phyloP scores from a whole-genome alignment of 345 rosid genomes.

The Linum trigynum region DNA sequence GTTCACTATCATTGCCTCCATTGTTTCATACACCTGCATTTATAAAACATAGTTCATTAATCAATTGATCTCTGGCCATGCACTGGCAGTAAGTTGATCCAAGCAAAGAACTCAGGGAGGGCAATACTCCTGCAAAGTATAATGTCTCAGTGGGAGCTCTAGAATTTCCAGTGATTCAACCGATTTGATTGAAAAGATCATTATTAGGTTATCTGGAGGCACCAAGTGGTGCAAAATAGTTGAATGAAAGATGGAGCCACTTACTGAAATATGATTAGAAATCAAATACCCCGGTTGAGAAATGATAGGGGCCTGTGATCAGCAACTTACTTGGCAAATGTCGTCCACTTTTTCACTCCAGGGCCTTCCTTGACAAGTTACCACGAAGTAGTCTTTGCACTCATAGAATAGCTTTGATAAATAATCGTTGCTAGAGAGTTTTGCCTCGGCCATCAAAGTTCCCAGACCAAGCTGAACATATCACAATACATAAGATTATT shows the following conservation, averaged over 20 bases:
- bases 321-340: slow-evolving; percentile 60
- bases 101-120: background rate
- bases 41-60: background rate
- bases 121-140: background rate
- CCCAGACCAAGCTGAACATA: slow-evolving; percentile 60
- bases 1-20: slow-evolving; percentile 59
- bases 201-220: background rate
- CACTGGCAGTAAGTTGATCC: background rate
- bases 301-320: no score
- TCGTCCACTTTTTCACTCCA: slow-evolving; percentile 67
- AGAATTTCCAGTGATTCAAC: background rate
- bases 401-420: slow-evolving; percentile 64
- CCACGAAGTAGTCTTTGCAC: slow-evolving; percentile 71
- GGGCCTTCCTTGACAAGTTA: slow-evolving; percentile 50
- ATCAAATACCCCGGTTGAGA: background rate
- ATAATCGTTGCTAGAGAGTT: slow-evolving; percentile 38
- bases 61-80: background rate
- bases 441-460: slow-evolving; percentile 52
- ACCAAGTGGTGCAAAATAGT: background rate
- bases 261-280: background rate
- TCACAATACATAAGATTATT: slow-evolving; percentile 12
- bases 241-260: background rate
- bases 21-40: slow-evolving; percentile 72
- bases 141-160: background rate
- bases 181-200: background rate